These are phyloP conservation scores for Escallonia herrerae DNA, from an alignment of 129 eudicot genomes.

Conservation along the genomic window DNA sequence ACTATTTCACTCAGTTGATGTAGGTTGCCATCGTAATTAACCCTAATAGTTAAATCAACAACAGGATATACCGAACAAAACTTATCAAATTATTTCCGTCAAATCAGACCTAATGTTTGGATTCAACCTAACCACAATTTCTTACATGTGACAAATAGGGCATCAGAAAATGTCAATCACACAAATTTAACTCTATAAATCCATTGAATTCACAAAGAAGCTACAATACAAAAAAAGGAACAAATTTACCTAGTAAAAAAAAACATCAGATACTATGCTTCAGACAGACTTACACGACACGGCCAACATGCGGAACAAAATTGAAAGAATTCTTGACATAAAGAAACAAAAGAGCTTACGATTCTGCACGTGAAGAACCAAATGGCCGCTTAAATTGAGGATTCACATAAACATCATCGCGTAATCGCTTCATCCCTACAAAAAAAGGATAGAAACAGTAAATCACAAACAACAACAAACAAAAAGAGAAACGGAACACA, in stretches of 20 bases:
- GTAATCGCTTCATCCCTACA: constrained; percentile 82
- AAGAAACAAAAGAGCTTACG: constrained; percentile 42
- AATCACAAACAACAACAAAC: constrained; percentile 10
- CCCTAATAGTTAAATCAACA: no score
- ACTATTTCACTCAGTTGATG: no score
- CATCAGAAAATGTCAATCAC: neutral
- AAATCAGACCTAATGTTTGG: no score
- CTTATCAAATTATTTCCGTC: no score
- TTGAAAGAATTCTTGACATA: neutral
- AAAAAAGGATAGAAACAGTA: constrained; percentile 8
- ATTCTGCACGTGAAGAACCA: constrained; percentile 79
- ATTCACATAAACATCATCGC: constrained; percentile 62
- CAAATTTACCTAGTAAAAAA: neutral
- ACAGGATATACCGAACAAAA: no score
- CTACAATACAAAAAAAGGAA: neutral
- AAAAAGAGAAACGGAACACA: neutral
- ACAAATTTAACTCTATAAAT: neutral
- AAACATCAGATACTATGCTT: neutral
- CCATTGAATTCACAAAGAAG: no score
- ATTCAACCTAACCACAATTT: no score
- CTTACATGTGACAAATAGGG: neutral
- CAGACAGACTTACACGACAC: no score
- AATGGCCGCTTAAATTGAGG: constrained; percentile 81
- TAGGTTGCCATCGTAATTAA: no score
- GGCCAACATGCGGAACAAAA: neutral